These are phyloP conservation scores for Coemansia erecta DNA, from an alignment of 192 early-diverging fungal species.

Conservation along the genomic window DNA sequence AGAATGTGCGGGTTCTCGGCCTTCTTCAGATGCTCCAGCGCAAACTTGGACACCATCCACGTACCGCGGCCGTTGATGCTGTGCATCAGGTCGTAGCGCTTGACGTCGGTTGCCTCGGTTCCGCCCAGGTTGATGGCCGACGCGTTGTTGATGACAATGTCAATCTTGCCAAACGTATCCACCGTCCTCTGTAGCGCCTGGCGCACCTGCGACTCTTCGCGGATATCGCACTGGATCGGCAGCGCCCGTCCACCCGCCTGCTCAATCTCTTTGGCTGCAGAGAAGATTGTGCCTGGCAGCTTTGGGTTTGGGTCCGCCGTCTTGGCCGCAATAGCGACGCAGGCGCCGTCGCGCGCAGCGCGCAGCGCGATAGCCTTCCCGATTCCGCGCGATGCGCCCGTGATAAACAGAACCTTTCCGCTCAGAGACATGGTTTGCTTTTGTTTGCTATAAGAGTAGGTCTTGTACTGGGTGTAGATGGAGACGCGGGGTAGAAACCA, in stretches of 20 bases:
- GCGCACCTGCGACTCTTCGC: slow-evolving; percentile 72
- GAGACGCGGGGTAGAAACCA: background rate
- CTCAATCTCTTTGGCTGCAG: slow-evolving; percentile 72
- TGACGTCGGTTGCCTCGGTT: slow-evolving; percentile 56
- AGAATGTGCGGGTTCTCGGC: slow-evolving; percentile 74
- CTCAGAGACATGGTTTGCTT: slow-evolving; percentile 42
- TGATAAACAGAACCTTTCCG: slow-evolving; percentile 58
- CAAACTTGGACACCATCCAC: slow-evolving; percentile 72
- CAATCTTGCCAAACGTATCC: slow-evolving; percentile 71
- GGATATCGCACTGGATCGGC: slow-evolving; percentile 80
- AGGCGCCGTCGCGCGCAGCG: slow-evolving; percentile 65
- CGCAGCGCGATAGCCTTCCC: slow-evolving; percentile 73
- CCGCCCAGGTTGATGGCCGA: slow-evolving; percentile 70
- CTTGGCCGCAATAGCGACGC: slow-evolving; percentile 74
- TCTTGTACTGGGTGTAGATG: background rate
- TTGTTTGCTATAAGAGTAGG: background rate
- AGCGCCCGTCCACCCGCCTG: slow-evolving; percentile 72
- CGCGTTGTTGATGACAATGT: slow-evolving; percentile 81
- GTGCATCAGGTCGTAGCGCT: slow-evolving; percentile 76
- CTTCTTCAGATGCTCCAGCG: slow-evolving; percentile 63
- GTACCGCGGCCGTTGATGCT: slow-evolving; percentile 76
- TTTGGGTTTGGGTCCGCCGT: slow-evolving; percentile 67
- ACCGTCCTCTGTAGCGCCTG: slow-evolving; percentile 66
- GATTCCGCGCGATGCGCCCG: slow-evolving; percentile 70
- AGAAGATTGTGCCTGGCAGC: slow-evolving; percentile 82